Evolutionary conservation across 2,329 filamentous ascomycete genomes (phyloP).

Genomic region (Nemania diffusa): DNA sequence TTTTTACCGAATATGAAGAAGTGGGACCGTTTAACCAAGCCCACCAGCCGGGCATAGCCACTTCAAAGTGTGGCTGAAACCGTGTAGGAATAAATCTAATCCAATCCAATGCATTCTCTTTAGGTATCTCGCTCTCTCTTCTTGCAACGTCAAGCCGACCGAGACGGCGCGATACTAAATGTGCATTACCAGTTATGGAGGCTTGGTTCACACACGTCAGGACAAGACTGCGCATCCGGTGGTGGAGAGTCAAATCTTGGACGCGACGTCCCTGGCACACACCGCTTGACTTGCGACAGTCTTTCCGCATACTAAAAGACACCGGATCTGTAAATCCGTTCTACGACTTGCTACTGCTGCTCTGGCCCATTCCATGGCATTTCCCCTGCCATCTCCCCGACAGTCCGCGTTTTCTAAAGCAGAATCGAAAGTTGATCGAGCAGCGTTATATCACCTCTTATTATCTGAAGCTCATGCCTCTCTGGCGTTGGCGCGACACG

Average conservation of each 20-base stretch:
- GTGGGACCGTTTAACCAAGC: too few species aligned
- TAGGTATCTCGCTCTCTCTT: too few species aligned
- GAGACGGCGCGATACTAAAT: too few species aligned
- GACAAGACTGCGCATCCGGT: constrained; percentile 2
- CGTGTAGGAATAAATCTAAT: too few species aligned
- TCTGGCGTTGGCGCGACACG: constrained; percentile 23
- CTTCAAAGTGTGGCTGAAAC: too few species aligned
- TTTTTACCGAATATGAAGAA: too few species aligned
- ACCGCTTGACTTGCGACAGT: constrained; percentile 6
- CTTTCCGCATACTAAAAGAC: neutral
- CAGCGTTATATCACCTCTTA: neutral
- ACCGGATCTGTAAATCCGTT: constrained; percentile 3
- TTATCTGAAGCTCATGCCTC: constrained; percentile 3
- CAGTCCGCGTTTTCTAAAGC: constrained; percentile 5
- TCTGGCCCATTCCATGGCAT: constrained; percentile 17
- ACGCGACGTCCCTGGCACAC: constrained; percentile 5
- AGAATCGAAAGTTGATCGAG: neutral
- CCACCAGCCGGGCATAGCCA: too few species aligned
- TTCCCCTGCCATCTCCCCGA: constrained; percentile 11
- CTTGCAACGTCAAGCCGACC: too few species aligned
- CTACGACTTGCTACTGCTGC: constrained; percentile 8
- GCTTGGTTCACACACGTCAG: neutral
- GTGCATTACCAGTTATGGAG: too few species aligned
- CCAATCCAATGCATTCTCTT: too few species aligned
- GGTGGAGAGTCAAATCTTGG: constrained; percentile 8